Evolutionary conservation across 2,329 filamentous ascomycete genomes (phyloP).

Genomic region (Paecilomyces sp.): DNA sequence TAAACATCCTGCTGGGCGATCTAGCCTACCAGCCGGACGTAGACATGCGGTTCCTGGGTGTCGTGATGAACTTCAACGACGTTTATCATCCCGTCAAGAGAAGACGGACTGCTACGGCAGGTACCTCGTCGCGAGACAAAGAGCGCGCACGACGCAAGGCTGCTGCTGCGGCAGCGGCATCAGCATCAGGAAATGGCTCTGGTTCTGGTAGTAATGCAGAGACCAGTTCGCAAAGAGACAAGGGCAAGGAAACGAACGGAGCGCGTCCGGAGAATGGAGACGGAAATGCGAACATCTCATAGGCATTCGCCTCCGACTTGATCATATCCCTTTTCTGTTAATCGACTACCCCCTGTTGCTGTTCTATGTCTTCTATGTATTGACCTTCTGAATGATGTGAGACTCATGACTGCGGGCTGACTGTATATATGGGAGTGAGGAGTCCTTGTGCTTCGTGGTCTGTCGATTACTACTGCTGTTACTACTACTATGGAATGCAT

Average conservation of each 20-base stretch:
- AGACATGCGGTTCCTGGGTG: conserved; percentile 90
- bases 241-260: not conserved
- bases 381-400: not conserved
- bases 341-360: not conserved
- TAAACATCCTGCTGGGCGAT: conserved; percentile 81
- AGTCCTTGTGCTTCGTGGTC: not conserved
- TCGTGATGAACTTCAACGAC: conserved; percentile 99
- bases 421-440: not conserved
- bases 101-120: conserved; percentile 28
- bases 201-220: conserved; percentile 6
- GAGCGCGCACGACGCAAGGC: conserved; percentile 18
- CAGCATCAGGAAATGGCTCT: conserved; percentile 1
- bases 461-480: too few species aligned
- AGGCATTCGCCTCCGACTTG: not conserved
- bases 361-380: not conserved
- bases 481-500: too few species aligned
- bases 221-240: conserved; percentile 4
- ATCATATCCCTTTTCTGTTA: not conserved
- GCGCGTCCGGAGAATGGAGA: not conserved
- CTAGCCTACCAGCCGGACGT: conserved; percentile 88
- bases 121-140: conserved; percentile 23
- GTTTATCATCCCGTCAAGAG: conserved; percentile 76
- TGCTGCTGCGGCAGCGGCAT: not conserved
- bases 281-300: not conserved
- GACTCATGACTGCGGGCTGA: not conserved